Percentiles rank a stretch among this genome's conserved stretches.
Conservation (phyloP, 768 basidiomycete genomes). For the Royoungia palumana region DNA sequence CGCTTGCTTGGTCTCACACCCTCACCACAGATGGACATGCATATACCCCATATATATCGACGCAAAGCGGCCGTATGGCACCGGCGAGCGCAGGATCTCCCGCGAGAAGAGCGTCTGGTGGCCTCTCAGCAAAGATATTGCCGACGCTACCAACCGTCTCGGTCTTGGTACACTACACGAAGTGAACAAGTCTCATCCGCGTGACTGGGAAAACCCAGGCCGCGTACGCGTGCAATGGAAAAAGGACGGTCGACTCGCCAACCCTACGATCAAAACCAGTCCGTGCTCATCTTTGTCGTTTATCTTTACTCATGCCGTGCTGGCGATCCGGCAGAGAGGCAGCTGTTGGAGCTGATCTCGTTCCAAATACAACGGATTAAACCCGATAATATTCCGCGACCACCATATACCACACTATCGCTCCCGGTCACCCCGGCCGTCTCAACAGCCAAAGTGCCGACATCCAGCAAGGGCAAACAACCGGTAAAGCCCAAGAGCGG, state of each 20-base stretch:
- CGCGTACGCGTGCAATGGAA: conserved; percentile 92
- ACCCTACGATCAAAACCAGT: conserved; percentile 75
- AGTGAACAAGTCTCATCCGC: conserved; percentile 85
- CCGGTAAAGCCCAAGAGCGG: conserved; percentile 45
- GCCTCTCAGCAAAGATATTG: conserved; percentile 92
- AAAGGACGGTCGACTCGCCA: conserved; percentile 66
- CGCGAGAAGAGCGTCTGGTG: conserved; percentile 85
- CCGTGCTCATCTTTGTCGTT: conserved; percentile 28
- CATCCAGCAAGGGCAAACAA: conserved; percentile 50
- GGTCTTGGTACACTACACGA: conserved; percentile 84
- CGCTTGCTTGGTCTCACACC: conserved; percentile 5
- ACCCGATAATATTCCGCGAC: conserved; percentile 64
- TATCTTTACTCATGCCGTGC: neutral
- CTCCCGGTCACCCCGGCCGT: conserved; percentile 27
- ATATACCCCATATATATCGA: conserved; percentile 98
- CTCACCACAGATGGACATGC: conserved; percentile 74
- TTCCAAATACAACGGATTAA: conserved; percentile 70
- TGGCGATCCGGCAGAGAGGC: conserved; percentile 56
- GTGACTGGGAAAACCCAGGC: conserved; percentile 98
- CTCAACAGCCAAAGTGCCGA: conserved; percentile 29
- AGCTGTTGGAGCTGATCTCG: conserved; percentile 71
- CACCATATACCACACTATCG: conserved; percentile 50
- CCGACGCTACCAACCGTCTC: conserved; percentile 72
- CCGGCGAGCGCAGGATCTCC: conserved; percentile 77
- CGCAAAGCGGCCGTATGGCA: conserved; percentile 85